Evolutionary conservation across 2,329 filamentous ascomycete genomes (phyloP).

Genomic region (Fusarium brevicatenulatum): DNA sequence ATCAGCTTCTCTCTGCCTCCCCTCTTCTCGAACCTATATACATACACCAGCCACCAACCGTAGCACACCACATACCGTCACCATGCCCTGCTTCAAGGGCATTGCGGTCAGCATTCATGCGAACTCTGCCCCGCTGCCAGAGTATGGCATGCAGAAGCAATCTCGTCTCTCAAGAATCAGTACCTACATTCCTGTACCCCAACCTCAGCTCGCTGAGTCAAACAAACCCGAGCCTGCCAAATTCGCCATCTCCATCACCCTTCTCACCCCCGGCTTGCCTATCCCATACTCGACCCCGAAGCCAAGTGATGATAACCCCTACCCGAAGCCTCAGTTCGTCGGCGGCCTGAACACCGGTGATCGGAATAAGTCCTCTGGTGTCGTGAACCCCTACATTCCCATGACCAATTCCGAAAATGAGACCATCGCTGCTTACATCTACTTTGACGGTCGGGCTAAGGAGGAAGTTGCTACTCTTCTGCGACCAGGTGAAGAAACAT

Average conservation of each 20-base stretch:
- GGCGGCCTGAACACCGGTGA: slow-evolving; percentile 70
- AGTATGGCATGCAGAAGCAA: slow-evolving; percentile 95
- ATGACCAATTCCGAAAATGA: slow-evolving; percentile 94
- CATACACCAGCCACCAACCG: slow-evolving; percentile 19
- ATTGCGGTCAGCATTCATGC: slow-evolving; percentile 97
- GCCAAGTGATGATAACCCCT: slow-evolving; percentile 77
- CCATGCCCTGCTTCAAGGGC: slow-evolving; percentile 97
- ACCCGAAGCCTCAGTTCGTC: slow-evolving; percentile 84
- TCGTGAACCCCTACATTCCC: slow-evolving; percentile 87
- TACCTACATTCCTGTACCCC: slow-evolving; percentile 95
- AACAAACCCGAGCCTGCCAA: slow-evolving; percentile 91
- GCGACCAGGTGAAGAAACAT: slow-evolving; percentile 93
- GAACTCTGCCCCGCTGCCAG: slow-evolving; percentile 81
- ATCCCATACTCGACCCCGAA: slow-evolving; percentile 95
- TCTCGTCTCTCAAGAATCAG: slow-evolving; percentile 92
- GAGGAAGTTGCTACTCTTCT: slow-evolving; percentile 97
- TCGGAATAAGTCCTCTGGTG: slow-evolving; percentile 59
- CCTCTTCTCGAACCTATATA: slow-evolving; percentile 27
- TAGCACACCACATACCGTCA: slow-evolving; percentile 44
- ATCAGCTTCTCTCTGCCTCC: slow-evolving; percentile 32
- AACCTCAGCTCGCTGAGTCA: slow-evolving; percentile 75
- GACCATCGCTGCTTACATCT: slow-evolving; percentile 98
- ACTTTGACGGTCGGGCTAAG: slow-evolving; percentile 94
- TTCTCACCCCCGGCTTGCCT: slow-evolving; percentile 86
- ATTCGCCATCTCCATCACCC: slow-evolving; percentile 97